phyloP scores from a whole-genome alignment of 2,329 filamentous ascomycete genomes.

The Fusarium albidum region DNA sequence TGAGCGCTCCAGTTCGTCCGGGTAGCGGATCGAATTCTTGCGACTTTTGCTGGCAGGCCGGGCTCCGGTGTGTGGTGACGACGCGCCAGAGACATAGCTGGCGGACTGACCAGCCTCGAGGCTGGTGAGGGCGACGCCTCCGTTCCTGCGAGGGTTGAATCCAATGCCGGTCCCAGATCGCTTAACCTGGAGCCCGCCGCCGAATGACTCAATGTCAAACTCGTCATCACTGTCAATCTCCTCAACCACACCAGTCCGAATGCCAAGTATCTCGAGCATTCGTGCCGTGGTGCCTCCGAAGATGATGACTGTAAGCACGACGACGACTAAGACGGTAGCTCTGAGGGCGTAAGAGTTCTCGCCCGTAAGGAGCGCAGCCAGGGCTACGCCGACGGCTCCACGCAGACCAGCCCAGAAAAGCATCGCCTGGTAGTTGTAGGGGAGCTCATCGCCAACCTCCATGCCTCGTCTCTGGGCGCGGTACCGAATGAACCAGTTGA shows the following conservation, averaged over 20 bases:
- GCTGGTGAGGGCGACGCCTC: slow-evolving; percentile 65
- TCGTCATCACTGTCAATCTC: slow-evolving; percentile 98
- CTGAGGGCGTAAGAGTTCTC: slow-evolving; percentile 83
- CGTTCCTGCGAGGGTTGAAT: slow-evolving; percentile 74
- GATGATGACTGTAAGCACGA: slow-evolving; percentile 97
- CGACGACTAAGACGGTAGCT: slow-evolving; percentile 96
- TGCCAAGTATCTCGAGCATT: slow-evolving; percentile 98
- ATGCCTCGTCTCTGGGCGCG: slow-evolving; percentile 76
- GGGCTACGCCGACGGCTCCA: slow-evolving; percentile 92
- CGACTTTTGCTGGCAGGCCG: slow-evolving; percentile 60
- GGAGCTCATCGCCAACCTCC: slow-evolving; percentile 85
- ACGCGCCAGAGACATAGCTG: slow-evolving; percentile 63
- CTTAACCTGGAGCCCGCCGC: slow-evolving; percentile 79
- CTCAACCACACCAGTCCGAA: slow-evolving; percentile 93
- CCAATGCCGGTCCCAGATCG: slow-evolving; percentile 80
- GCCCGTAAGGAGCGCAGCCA: slow-evolving; percentile 87
- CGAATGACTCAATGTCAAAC: slow-evolving; percentile 89
- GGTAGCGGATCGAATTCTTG: slow-evolving; percentile 56
- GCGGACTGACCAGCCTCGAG: slow-evolving; percentile 52
- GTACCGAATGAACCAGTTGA: slow-evolving; percentile 94
- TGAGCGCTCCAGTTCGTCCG: slow-evolving; percentile 61
- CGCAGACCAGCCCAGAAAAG: slow-evolving; percentile 98
- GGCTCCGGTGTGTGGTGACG: slow-evolving; percentile 55
- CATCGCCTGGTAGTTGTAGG: slow-evolving; percentile 98
- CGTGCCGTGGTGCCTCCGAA: slow-evolving; percentile 97